Evolutionary conservation across 164 flowering plant species (phyloP).

Genomic region (Vitis cinerea): DNA sequence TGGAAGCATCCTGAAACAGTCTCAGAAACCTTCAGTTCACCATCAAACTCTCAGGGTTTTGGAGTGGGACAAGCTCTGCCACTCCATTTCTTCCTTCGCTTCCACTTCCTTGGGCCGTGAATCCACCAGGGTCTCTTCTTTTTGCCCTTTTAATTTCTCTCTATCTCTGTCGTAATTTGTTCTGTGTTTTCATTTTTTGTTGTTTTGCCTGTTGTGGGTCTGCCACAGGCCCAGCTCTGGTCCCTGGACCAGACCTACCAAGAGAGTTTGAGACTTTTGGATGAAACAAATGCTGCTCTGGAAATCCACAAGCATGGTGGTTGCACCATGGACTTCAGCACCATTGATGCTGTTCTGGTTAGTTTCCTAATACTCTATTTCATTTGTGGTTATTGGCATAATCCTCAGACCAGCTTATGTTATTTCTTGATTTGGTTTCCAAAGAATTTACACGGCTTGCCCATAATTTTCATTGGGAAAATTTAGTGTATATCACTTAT

Average conservation of each 20-base stretch:
- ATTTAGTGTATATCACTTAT: no score
- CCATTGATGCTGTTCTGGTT: conserved; percentile 51
- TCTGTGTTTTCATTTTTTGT: not conserved
- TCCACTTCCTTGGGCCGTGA: conserved; percentile 71
- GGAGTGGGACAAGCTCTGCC: conserved; percentile 89
- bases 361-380: conserved; percentile 2
- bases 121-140: conserved; percentile 48
- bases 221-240: conserved; percentile 61
- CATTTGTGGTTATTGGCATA: no score
- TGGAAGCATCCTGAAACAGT: conserved; percentile 21
- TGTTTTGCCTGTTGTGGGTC: not conserved
- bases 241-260: conserved; percentile 54
- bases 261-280: conserved; percentile 62
- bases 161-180: not conserved
- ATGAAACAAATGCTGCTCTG: conserved; percentile 82
- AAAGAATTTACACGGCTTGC: no score
- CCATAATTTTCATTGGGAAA: no score
- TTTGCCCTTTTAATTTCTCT: not conserved
- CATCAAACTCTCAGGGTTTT: conserved; percentile 55
- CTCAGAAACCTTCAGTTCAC: conserved; percentile 28
- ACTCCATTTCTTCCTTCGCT: conserved; percentile 79
- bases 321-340: conserved; percentile 55
- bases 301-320: conserved; percentile 70
- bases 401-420: no score
- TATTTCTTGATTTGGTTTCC: no score